Percentiles rank a stretch among this genome's conserved stretches.
These are phyloP conservation scores for Colletotrichum endophyticum DNA, from an alignment of 2,329 filamentous ascomycete species.

Conservation along the genomic window DNA sequence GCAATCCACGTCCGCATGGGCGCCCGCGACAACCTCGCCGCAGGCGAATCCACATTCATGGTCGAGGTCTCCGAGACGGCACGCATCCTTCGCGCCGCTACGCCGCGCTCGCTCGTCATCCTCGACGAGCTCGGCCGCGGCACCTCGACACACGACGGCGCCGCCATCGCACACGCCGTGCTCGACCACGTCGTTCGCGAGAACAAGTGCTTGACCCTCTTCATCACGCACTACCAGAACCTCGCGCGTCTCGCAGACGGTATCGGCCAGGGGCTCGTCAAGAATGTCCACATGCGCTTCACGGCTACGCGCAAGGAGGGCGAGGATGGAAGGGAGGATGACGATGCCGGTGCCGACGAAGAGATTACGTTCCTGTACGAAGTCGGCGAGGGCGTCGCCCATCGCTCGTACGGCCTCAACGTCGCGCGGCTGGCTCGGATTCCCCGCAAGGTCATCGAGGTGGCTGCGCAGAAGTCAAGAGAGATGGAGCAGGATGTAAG, in stretches of 20 bases:
- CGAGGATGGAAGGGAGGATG: not conserved
- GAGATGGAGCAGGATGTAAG: conserved; percentile 80
- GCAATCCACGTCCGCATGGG: conserved; percentile 96
- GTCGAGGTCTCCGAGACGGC: conserved; percentile 94
- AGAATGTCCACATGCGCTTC: conserved; percentile 96
- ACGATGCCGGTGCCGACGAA: conserved; percentile 57
- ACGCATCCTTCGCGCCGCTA: conserved; percentile 88
- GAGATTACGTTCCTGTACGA: conserved; percentile 96
- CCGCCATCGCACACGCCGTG: conserved; percentile 93
- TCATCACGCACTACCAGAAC: conserved; percentile 97
- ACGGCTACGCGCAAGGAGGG: conserved; percentile 41
- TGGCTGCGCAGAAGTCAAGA: conserved; percentile 78
- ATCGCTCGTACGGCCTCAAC: conserved; percentile 93
- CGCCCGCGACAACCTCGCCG: conserved; percentile 93
- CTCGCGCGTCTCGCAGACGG: conserved; percentile 73
- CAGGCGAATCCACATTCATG: conserved; percentile 96
- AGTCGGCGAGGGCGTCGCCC: conserved; percentile 87
- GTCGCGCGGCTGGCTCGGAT: conserved; percentile 87
- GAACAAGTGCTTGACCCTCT: conserved; percentile 80
- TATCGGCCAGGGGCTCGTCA: conserved; percentile 66
- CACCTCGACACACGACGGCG: conserved; percentile 93
- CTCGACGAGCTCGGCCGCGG: conserved; percentile 94
- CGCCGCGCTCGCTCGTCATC: conserved; percentile 83
- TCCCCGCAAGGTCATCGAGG: conserved; percentile 76
- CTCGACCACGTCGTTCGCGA: conserved; percentile 82